Evolutionary conservation across 2,329 filamentous ascomycete genomes (phyloP), one percentile per base, ranked within the genome.

Genomic region (Trematosphaeria pertusa): DNA sequence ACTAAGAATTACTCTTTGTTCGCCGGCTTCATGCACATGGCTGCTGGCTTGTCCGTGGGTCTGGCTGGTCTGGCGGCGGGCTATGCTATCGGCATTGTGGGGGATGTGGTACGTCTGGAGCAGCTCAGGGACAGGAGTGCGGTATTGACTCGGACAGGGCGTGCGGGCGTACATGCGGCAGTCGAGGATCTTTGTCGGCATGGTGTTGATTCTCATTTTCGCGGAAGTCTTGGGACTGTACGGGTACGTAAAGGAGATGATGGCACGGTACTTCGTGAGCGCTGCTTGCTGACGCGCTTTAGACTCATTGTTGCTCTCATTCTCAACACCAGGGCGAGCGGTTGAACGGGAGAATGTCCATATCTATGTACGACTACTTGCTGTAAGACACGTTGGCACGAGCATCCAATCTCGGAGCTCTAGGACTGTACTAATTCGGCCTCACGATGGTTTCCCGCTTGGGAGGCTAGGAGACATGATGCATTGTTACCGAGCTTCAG

Each of bases 181-280:
- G 75, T 95, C 89, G 38, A 85, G 93, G 55, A 88, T 99, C 58
- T 99, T 97, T 64, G 94, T 99, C 38, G 94, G 94, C 73, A 97
- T 97, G 94, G 93, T 99, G 36, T 78, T 99, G 64, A 97, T 97
- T 61, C 82, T 97, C 55, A 99, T 99, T 83, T 99, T 99, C 71
- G 94, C 91, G 46, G 94, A 99, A 80, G 94, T 99, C 14, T 73
- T 99, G 70, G 94, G 94, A 73, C 86, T 99, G 22, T 99, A 99
- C 67, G 94, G 94, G 91, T 96, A 81, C 60, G 87, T 52, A 22
- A 14, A 38, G 17, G 22, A 3, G 39, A 33, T 14, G 7, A 34
- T 34, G 11, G 38, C 15, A 36, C 20, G 2, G 33, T 18, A 43
- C 12, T n/a, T n/a, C n/a, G n/a, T n/a, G n/a, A n/a, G n/a, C 24